phyloP scores from a whole-genome alignment of 2,329 filamentous ascomycete species.

The Pseudogymnoascus sp. region DNA sequence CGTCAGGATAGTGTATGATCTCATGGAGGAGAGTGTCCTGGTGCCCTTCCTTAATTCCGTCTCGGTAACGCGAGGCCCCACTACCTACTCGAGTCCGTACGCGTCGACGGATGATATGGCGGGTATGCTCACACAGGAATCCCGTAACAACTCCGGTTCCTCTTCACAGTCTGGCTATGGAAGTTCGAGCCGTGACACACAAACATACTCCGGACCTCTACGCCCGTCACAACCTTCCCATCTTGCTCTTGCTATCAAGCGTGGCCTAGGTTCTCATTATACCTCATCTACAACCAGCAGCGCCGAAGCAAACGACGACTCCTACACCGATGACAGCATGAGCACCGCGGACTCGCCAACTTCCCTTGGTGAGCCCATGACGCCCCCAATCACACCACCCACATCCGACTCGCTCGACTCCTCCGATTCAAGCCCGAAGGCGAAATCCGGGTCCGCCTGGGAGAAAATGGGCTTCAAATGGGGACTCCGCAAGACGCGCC shows the following conservation, averaged over 20 bases:
- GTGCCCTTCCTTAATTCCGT: slow-evolving; percentile 74
- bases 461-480: slow-evolving; percentile 1
- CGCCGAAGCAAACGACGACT: not conserved
- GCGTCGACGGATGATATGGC: slow-evolving; percentile 25
- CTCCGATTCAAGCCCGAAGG: not conserved
- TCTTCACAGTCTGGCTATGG: not conserved
- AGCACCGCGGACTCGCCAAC: not conserved
- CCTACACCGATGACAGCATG: not conserved
- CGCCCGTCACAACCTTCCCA: not conserved
- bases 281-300: not conserved
- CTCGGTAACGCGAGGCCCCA: slow-evolving; percentile 20
- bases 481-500: not conserved
- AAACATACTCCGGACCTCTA: not conserved
- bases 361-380: slow-evolving; percentile 7
- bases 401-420: not conserved
- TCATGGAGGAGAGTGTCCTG: slow-evolving; percentile 96
- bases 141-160: not conserved
- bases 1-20: slow-evolving; percentile 80
- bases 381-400: not conserved
- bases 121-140: slow-evolving; percentile 14
- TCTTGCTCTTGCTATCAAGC: not conserved
- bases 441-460: not conserved
- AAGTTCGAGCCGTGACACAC: not conserved
- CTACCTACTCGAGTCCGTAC: slow-evolving; percentile 23
- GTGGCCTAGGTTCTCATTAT: not conserved